A percentile compares a stretch with the other conserved stretches of the same genome.
Evolutionary conservation across 2,329 filamentous ascomycete genomes (phyloP).

Genomic region (Botrytis galanthina): DNA sequence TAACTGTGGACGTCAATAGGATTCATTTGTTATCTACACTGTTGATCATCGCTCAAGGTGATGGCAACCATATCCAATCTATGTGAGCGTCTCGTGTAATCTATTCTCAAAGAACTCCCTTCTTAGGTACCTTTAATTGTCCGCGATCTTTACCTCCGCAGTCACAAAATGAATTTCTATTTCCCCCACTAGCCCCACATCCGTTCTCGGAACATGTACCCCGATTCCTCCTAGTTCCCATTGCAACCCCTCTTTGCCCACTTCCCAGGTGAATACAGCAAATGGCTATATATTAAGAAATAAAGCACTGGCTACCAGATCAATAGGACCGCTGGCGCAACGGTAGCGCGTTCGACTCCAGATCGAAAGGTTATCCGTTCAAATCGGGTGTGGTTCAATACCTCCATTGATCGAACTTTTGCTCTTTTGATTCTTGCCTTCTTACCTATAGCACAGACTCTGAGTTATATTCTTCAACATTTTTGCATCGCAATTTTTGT

Average conservation of each 20-base stretch:
- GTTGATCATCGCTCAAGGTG: background rate
- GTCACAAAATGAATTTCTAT: background rate
- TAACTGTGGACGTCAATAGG: background rate
- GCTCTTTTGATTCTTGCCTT: too few relatives aligned
- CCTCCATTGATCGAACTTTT: constrained; percentile 16
- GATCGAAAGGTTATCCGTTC: constrained; percentile 39
- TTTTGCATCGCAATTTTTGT: background rate
- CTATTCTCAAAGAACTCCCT: too few relatives aligned
- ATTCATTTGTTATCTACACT: background rate
- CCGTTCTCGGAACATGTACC: background rate
- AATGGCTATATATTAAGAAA: background rate
- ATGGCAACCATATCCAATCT: background rate
- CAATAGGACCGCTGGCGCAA: constrained; percentile 27
- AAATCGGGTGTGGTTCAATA: constrained; percentile 36
- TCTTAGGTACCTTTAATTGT: background rate
- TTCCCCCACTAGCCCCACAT: constrained; percentile 10
- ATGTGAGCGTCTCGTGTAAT: background rate
- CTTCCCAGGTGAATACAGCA: background rate
- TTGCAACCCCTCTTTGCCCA: background rate
- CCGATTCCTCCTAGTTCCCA: background rate
- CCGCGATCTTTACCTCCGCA: background rate
- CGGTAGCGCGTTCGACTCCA: constrained; percentile 36
- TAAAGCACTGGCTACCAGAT: rapidly evolving
- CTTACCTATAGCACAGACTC: too few relatives aligned
- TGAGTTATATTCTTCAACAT: background rate